phyloP scores from a whole-genome alignment of 345 rosid genomes.

The Microthlaspi erraticum region DNA sequence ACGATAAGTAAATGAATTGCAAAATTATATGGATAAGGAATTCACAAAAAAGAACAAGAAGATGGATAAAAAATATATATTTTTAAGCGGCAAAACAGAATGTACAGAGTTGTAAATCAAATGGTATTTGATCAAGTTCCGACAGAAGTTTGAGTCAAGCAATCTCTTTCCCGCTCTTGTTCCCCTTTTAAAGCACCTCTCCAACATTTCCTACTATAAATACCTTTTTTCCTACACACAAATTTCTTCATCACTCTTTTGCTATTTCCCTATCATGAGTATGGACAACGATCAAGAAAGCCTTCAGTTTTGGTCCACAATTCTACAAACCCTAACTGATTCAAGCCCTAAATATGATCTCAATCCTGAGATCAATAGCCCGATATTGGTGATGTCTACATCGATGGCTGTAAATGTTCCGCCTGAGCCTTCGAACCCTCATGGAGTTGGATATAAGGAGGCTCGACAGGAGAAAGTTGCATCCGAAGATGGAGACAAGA shows the following conservation, averaged over 20 bases:
- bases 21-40: neutral
- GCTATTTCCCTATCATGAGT: neutral
- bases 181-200: constrained; percentile 3
- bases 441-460: neutral
- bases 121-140: constrained; percentile 13
- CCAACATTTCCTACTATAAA: constrained; percentile 11
- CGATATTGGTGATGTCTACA: constrained; percentile 16
- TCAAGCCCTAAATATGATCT: neutral
- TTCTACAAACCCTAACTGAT: constrained; percentile 14
- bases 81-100: constrained; percentile 9
- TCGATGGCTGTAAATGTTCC: neutral
- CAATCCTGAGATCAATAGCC: neutral
- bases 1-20: neutral
- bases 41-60: neutral
- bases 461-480: neutral
- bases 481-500: neutral
- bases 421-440: neutral
- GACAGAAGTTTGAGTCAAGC: constrained; percentile 27
- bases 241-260: constrained; percentile 8
- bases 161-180: constrained; percentile 34
- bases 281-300: constrained; percentile 15
- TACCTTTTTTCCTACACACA: neutral
- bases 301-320: constrained; percentile 24
- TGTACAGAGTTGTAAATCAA: neutral
- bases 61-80: neutral